A percentile compares a stretch with the other conserved stretches of the same genome.
Conservation (phyloP, 768 basidiomycete species). For the Collybia mongolica region DNA sequence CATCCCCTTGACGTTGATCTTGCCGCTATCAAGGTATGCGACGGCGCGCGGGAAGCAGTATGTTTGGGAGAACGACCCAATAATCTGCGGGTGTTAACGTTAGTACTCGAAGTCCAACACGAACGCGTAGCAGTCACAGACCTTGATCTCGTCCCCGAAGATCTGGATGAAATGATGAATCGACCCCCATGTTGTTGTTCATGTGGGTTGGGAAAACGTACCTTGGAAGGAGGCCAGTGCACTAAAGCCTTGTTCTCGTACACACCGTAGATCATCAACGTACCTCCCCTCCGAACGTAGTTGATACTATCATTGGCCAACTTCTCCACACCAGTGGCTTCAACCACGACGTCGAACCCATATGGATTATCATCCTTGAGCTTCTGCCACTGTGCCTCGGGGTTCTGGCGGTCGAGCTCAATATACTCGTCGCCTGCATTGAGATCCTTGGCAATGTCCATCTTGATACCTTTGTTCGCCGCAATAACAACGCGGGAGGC, state of each 20-base stretch:
- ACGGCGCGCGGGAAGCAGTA: constrained; percentile 91
- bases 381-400: constrained; percentile 76
- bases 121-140: constrained; percentile 10
- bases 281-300: constrained; percentile 84
- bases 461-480: constrained; percentile 89
- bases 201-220: not conserved
- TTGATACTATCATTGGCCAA: constrained; percentile 88
- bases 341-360: constrained; percentile 82
- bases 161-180: constrained; percentile 40
- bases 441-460: constrained; percentile 78
- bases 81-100: constrained; percentile 51
- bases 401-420: constrained; percentile 75
- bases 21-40: constrained; percentile 84
- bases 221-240: constrained; percentile 81
- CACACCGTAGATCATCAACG: constrained; percentile 87
- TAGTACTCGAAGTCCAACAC: not conserved
- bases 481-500: constrained; percentile 80
- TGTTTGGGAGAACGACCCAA: constrained; percentile 88
- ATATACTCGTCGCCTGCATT: constrained; percentile 84
- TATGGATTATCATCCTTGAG: constrained; percentile 81
- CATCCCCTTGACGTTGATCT: constrained; percentile 80
- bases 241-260: constrained; percentile 85
- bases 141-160: constrained; percentile 61
- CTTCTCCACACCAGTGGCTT: constrained; percentile 74
- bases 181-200: not conserved